Conservation (phyloP, 495 filamentous ascomycete genomes). For the Xeromyces bisporus region DNA sequence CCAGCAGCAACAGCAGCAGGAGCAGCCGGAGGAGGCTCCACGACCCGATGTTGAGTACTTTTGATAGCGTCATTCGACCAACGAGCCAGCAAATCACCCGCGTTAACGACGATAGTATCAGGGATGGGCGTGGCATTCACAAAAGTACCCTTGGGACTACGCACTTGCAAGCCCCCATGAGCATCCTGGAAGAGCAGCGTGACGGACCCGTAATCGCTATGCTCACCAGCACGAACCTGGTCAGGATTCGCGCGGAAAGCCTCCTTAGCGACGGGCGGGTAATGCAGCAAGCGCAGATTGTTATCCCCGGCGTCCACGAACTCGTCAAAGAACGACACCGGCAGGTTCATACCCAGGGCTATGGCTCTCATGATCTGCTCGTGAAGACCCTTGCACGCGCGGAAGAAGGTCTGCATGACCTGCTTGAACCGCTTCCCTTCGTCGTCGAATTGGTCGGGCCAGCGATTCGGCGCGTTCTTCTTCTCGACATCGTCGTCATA, state of each 20-base stretch:
- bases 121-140: constrained; percentile 71
- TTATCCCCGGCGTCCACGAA: constrained; percentile 66
- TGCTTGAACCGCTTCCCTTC: constrained; percentile 49
- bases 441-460: constrained; percentile 50
- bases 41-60: constrained; percentile 76
- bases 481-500: constrained; percentile 50
- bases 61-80: constrained; percentile 88
- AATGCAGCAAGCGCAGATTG: constrained; percentile 76
- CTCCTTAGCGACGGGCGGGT: constrained; percentile 50
- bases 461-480: constrained; percentile 60
- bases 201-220: constrained; percentile 78
- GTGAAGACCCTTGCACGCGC: constrained; percentile 57
- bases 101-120: constrained; percentile 78
- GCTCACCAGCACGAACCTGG: constrained; percentile 70
- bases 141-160: constrained; percentile 57
- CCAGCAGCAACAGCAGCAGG: constrained; percentile 6
- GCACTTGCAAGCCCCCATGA: constrained; percentile 70
- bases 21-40: constrained; percentile 48
- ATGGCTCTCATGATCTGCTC: constrained; percentile 73
- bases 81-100: constrained; percentile 70
- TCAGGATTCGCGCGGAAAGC: constrained; percentile 54
- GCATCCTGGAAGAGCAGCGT: constrained; percentile 83
- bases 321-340: constrained; percentile 57
- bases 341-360: constrained; percentile 64
- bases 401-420: constrained; percentile 57